Evolutionary conservation across 2,329 filamentous ascomycete genomes (phyloP).

Genomic region (Phialophora expanda): DNA sequence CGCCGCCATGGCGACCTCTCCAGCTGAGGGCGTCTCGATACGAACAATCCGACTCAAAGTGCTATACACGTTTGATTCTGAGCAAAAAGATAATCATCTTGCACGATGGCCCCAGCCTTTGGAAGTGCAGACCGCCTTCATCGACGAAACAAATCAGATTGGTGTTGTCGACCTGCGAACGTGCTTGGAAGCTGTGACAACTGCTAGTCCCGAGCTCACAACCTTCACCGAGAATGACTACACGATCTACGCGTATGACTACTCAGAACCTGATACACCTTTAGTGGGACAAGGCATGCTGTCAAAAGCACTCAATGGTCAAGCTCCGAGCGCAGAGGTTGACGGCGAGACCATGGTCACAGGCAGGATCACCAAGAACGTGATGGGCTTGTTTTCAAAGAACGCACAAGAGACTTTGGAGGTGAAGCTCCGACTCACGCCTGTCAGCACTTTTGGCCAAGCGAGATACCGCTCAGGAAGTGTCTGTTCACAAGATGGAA

Average conservation of each 20-base stretch:
- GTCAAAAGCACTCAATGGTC: conserved; percentile 76
- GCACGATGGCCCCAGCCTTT: conserved; percentile 82
- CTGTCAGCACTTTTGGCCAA: conserved; percentile 60
- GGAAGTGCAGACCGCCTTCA: conserved; percentile 75
- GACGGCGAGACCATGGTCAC: conserved; percentile 68
- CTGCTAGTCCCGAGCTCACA: conserved; percentile 82
- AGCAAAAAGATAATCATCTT: conserved; percentile 85
- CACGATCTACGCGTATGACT: conserved; percentile 96
- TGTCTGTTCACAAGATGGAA: conserved; percentile 37
- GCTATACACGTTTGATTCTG: conserved; percentile 91
- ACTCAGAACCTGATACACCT: conserved; percentile 90
- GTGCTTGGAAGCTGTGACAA: conserved; percentile 81
- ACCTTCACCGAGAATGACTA: conserved; percentile 78
- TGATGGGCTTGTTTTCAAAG: conserved; percentile 81
- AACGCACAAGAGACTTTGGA: conserved; percentile 85
- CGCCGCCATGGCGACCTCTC: conserved; percentile 37
- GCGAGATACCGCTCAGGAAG: conserved; percentile 37
- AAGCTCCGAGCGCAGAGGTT: conserved; percentile 51
- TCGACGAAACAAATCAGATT: conserved; percentile 81
- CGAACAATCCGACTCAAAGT: conserved; percentile 83
- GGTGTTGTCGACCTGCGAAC: conserved; percentile 85
- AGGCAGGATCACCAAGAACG: conserved; percentile 85
- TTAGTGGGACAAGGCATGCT: conserved; percentile 95
- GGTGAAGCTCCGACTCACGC: conserved; percentile 85
- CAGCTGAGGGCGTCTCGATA: conserved; percentile 51